Base-by-base conservation (phyloP, 257 asterid species). In the Knoxia roxburghii region DNA sequence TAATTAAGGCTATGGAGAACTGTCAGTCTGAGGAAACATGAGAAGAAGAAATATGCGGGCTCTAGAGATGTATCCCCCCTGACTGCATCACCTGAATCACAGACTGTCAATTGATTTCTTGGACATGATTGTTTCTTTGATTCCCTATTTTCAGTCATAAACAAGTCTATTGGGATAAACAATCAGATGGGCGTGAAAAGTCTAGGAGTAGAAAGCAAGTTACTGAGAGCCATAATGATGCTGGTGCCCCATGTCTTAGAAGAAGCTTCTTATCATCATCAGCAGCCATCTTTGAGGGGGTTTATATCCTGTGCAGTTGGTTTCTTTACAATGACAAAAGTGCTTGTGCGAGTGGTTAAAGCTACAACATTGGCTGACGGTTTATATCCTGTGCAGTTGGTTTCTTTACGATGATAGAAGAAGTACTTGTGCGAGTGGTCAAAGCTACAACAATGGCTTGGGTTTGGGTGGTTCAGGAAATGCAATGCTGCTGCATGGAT, bases 241-340 rank as follows among this genome's bases (percentile, higher is more conserved):
- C 75, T 26, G 56, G 75, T 55, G 61, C 87, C 64, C 96, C 96
- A 45, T 60, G 80, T 75, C 89, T 95, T 56, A 82, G 95, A 71
- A 84, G 99, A 79, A 95, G 98, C 79, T 82, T 76, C 64, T 95
- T 98, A 5, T 87, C 85, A 70, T 89, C 98, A 61, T 84, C 99
- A 50, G 95, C 90, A 41, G 82, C 88, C 76, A 65, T 76, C 72
- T 77, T 79, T 65, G 93, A 85, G 59, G 64, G 79, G n/a, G n/a
- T n/a, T n/a, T n/a, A n/a, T n/a, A n/a, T n/a, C n/a, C n/a, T n/a
- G n/a, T n/a, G n/a, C n/a, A n/a, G n/a, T n/a, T n/a, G n/a, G n/a
- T n/a, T n/a, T n/a, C n/a, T n/a, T n/a, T n/a, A n/a, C n/a, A n/a
- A n/a, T n/a, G n/a, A n/a, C n/a, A n/a, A n/a, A n/a, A n/a, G n/a